These are phyloP conservation scores for Boletus rufocinnamomeus DNA, from an alignment of 768 basidiomycete genomes.

Conservation along the genomic window DNA sequence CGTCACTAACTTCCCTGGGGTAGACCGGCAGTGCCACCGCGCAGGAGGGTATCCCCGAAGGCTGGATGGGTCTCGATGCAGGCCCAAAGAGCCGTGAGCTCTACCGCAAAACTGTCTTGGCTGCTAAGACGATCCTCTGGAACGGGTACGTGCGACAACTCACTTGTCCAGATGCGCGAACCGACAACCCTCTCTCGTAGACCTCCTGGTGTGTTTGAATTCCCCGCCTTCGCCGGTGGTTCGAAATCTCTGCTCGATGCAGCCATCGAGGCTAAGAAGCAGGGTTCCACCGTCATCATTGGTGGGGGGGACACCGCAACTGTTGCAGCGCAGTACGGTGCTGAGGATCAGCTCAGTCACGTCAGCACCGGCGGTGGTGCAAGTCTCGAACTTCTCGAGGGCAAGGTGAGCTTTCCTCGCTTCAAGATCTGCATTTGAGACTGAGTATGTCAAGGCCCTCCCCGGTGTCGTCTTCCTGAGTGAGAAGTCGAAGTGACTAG, in stretches of 20 bases:
- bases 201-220: slow-evolving; percentile 97
- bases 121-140: slow-evolving; percentile 96
- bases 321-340: slow-evolving; percentile 80
- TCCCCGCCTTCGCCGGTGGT: slow-evolving; percentile 85
- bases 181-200: slow-evolving; percentile 42
- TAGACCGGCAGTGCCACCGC: slow-evolving; percentile 80
- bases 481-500: slow-evolving; percentile 52
- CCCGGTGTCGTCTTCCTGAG: slow-evolving; percentile 93
- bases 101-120: slow-evolving; percentile 77
- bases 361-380: slow-evolving; percentile 96
- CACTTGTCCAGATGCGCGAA: background rate
- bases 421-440: slow-evolving; percentile 10
- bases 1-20: slow-evolving; percentile 9
- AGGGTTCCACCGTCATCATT: slow-evolving; percentile 90
- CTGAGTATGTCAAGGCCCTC: slow-evolving; percentile 52
- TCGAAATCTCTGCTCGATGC: slow-evolving; percentile 84
- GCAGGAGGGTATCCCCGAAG: slow-evolving; percentile 83
- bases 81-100: slow-evolving; percentile 82
- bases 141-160: slow-evolving; percentile 63
- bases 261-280: slow-evolving; percentile 80
- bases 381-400: slow-evolving; percentile 93
- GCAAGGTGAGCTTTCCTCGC: slow-evolving; percentile 66
- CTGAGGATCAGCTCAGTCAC: slow-evolving; percentile 90
- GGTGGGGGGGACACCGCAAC: slow-evolving; percentile 98
- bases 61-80: slow-evolving; percentile 94